These are phyloP conservation scores for Fusarium sp. DNA, from an alignment of 2,329 filamentous ascomycete genomes.

Conservation along the genomic window DNA sequence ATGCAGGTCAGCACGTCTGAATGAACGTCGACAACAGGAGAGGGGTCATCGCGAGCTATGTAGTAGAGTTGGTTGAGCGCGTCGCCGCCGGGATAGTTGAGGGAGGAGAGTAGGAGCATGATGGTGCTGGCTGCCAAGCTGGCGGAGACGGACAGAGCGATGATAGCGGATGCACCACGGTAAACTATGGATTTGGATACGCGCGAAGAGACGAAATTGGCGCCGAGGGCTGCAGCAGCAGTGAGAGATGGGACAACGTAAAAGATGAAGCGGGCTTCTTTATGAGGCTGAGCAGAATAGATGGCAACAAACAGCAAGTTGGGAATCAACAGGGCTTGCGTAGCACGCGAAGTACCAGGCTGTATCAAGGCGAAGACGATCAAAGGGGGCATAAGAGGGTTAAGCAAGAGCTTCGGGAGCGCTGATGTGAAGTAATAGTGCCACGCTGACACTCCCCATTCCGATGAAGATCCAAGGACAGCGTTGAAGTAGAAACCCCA, in stretches of 20 bases:
- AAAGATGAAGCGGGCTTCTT: conserved; percentile 95
- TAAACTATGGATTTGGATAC: conserved; percentile 73
- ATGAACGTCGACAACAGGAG: conserved; percentile 63
- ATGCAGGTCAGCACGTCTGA: conserved; percentile 78
- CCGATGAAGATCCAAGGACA: conserved; percentile 82
- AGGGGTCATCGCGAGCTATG: conserved; percentile 48
- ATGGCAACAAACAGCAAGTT: conserved; percentile 80
- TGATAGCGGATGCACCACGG: conserved; percentile 65
- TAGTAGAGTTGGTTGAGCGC: conserved; percentile 74
- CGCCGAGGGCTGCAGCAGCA: conserved; percentile 80
- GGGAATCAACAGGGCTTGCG: conserved; percentile 72
- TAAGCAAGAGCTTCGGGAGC: conserved; percentile 86
- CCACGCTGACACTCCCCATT: conserved; percentile 91
- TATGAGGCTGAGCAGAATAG: conserved; percentile 93
- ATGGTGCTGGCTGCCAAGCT: conserved; percentile 73
- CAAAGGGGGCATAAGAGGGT: conserved; percentile 76
- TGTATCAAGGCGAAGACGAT: conserved; percentile 67
- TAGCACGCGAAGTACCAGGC: conserved; percentile 61
- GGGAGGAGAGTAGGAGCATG: conserved; percentile 83
- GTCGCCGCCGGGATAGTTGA: conserved; percentile 94
- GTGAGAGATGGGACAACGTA: conserved; percentile 89
- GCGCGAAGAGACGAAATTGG: conserved; percentile 78
- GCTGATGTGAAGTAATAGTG: conserved; percentile 88
- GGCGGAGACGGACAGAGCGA: conserved; percentile 73
- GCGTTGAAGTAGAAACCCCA: conserved; percentile 94